phyloP scores from a whole-genome alignment of 768 basidiomycete genomes.

The Pleurotus ostreatus region DNA sequence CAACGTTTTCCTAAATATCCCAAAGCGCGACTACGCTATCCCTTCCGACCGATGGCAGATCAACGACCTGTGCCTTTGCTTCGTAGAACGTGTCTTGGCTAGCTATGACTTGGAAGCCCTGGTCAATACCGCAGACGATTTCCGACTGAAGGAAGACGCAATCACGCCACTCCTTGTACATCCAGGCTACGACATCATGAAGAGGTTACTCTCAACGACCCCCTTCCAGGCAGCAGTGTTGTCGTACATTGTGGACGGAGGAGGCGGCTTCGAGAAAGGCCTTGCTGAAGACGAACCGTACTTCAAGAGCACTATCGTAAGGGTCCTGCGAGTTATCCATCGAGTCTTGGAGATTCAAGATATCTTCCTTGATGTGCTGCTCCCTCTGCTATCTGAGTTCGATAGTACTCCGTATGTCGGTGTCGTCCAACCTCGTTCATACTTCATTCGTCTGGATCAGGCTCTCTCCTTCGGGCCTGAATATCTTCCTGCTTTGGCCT shows the following conservation, averaged over 20 bases:
- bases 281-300: slow-evolving; percentile 65
- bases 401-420: slow-evolving; percentile 53
- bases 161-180: slow-evolving; percentile 61
- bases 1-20: slow-evolving; percentile 78
- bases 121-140: slow-evolving; percentile 53
- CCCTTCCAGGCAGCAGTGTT: slow-evolving; percentile 71
- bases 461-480: slow-evolving; percentile 65
- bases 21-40: slow-evolving; percentile 67
- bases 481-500: slow-evolving; percentile 77
- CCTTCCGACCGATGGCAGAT: slow-evolving; percentile 82
- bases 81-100: slow-evolving; percentile 79
- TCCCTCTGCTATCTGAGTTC: slow-evolving; percentile 71
- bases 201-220: slow-evolving; percentile 69
- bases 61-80: slow-evolving; percentile 80
- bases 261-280: slow-evolving; percentile 71
- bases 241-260: slow-evolving; percentile 76
- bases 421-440: slow-evolving; percentile 57
- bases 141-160: slow-evolving; percentile 43
- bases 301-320: slow-evolving; percentile 72
- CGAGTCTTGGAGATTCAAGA: slow-evolving; percentile 84
- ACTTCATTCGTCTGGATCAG: slow-evolving; percentile 72
- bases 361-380: slow-evolving; percentile 83
- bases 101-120: slow-evolving; percentile 79
- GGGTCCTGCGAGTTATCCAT: slow-evolving; percentile 77
- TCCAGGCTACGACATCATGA: slow-evolving; percentile 86